Evolutionary conservation across 495 filamentous ascomycete species (phyloP).

Genomic region (Xylaria intraflava): DNA sequence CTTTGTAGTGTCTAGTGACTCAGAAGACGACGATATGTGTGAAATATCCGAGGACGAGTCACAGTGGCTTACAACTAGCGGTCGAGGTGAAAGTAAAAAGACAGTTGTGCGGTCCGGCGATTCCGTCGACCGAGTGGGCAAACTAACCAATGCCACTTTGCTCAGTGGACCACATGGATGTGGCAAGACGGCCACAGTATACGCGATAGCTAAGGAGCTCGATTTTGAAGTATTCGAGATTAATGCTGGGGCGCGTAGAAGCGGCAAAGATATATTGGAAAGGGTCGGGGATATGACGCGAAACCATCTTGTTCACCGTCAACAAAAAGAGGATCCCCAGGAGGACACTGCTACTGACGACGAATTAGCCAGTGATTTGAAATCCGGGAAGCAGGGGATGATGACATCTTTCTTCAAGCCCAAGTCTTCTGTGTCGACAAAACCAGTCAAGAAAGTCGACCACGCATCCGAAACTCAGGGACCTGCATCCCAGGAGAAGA

Average conservation of each 20-base stretch:
- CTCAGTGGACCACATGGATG: constrained; percentile 86
- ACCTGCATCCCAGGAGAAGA: constrained; percentile 20
- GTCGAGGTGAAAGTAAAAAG: constrained; percentile 39
- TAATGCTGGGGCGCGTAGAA: constrained; percentile 73
- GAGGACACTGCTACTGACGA: constrained; percentile 28
- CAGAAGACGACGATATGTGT: constrained; percentile 69
- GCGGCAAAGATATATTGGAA: constrained; percentile 83
- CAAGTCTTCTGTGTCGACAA: constrained; percentile 21
- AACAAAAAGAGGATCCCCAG: constrained; percentile 24
- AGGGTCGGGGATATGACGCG: constrained; percentile 93
- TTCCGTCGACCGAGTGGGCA: constrained; percentile 34
- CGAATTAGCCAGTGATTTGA: constrained; percentile 50
- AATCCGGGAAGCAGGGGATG: constrained; percentile 64
- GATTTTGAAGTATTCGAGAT: constrained; percentile 96
- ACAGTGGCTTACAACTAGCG: constrained; percentile 39
- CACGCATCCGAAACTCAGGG: constrained; percentile 17
- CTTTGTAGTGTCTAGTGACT: constrained; percentile 81
- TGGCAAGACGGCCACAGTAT: constrained; percentile 88
- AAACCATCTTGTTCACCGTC: constrained; percentile 73
- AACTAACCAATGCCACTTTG: constrained; percentile 59
- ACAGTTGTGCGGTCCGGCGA: constrained; percentile 60
- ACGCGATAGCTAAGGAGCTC: constrained; percentile 92
- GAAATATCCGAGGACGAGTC: constrained; percentile 62
- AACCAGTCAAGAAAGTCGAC: constrained; percentile 18
- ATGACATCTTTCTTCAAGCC: constrained; percentile 77